phyloP scores from a whole-genome alignment of 2,329 filamentous ascomycete species.

The Claviceps quebecensis region DNA sequence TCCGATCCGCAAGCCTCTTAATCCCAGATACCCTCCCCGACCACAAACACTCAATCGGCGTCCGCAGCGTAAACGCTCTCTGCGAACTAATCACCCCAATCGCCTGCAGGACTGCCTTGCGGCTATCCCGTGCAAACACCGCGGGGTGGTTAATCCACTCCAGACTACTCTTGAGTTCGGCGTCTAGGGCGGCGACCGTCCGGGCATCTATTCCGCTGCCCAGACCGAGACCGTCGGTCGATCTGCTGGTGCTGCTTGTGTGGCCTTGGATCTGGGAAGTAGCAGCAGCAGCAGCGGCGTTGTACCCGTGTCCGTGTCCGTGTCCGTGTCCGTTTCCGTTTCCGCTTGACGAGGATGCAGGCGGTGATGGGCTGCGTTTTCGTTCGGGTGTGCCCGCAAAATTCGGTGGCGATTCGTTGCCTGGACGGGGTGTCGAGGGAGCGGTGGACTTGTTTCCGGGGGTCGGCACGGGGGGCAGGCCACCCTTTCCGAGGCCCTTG shows the following conservation, averaged over 20 bases:
- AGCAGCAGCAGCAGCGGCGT: too few relatives aligned
- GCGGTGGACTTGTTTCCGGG: constrained; percentile 26
- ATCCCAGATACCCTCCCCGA: constrained; percentile 70
- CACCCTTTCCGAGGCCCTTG: constrained; percentile 89
- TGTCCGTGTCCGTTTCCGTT: constrained; percentile 20
- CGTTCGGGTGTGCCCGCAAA: constrained; percentile 35
- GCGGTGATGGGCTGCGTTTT: constrained; percentile 41
- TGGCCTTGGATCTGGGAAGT: too few relatives aligned
- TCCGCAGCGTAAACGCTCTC: constrained; percentile 84
- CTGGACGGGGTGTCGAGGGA: constrained; percentile 35
- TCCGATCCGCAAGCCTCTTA: constrained; percentile 66
- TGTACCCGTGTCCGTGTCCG: constrained; percentile 14
- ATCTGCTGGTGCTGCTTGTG: constrained; percentile 35
- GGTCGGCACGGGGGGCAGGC: constrained; percentile 75
- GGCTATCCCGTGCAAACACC: constrained; percentile 82
- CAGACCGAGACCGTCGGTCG: constrained; percentile 44
- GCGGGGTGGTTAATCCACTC: constrained; percentile 98
- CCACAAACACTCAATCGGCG: constrained; percentile 80
- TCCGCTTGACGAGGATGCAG: constrained; percentile 22
- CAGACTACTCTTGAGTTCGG: constrained; percentile 75
- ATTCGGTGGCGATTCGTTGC: constrained; percentile 29
- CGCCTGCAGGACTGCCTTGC: constrained; percentile 89
- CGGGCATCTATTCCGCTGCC: constrained; percentile 66
- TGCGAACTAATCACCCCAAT: constrained; percentile 96
- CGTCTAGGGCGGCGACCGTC: constrained; percentile 76